phyloP scores from a whole-genome alignment of 441 rosid species.

The Pelargonium australe region DNA sequence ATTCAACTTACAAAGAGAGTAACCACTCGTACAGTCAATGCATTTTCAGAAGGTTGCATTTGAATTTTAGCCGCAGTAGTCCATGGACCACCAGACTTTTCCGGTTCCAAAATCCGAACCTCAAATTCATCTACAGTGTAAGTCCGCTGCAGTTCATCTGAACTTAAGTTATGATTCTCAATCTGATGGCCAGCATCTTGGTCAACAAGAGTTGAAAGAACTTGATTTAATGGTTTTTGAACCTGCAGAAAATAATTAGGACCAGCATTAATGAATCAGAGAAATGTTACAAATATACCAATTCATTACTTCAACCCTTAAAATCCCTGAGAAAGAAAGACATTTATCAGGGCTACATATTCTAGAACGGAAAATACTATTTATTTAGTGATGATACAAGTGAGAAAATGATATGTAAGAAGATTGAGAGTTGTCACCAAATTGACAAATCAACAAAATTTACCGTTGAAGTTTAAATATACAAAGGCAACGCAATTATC shows the following conservation, averaged over 20 bases:
- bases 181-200: constrained; percentile 93
- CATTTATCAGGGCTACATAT: too few relatives aligned
- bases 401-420: too few relatives aligned
- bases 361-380: too few relatives aligned
- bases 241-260: constrained; percentile 45
- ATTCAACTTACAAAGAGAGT: constrained; percentile 69
- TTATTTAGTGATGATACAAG: too few relatives aligned
- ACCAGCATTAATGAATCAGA: constrained; percentile 22
- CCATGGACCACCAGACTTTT: constrained; percentile 88
- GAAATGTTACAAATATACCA: neutral
- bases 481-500: too few relatives aligned
- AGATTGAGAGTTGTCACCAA: too few relatives aligned
- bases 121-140: constrained; percentile 86
- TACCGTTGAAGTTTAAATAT: too few relatives aligned
- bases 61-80: constrained; percentile 88
- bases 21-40: constrained; percentile 89
- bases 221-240: constrained; percentile 81
- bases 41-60: constrained; percentile 95
- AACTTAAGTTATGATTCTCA: constrained; percentile 70
- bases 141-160: constrained; percentile 74
- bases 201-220: constrained; percentile 85
- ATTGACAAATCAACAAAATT: too few relatives aligned
- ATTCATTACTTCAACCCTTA: neutral
- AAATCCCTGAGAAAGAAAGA: neutral
- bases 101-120: constrained; percentile 88